Evolutionary conservation across 2,329 filamentous ascomycete species (phyloP).

Genomic region (Dryadomyces quercus-mongolicae): DNA sequence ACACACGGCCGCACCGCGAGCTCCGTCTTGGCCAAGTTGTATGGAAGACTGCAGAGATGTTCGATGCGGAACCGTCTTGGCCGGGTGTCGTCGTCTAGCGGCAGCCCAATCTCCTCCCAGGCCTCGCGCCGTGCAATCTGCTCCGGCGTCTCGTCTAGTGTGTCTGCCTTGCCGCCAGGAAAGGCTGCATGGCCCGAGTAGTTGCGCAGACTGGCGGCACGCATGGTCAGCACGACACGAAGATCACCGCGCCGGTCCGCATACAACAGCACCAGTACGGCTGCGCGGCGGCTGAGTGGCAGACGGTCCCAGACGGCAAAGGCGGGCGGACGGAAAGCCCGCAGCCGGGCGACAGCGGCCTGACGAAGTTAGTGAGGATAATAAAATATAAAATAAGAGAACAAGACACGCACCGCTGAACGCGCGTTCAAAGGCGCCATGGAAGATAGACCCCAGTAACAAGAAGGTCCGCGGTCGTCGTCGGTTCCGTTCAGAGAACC

Average conservation of each 20-base stretch:
- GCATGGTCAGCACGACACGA: constrained; percentile 57
- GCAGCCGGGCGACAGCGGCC: constrained; percentile 48
- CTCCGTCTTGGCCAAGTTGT: constrained; percentile 60
- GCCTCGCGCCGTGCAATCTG: constrained; percentile 83
- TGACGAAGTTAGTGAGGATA: constrained; percentile 13
- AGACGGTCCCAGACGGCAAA: constrained; percentile 51
- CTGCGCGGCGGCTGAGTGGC: constrained; percentile 58
- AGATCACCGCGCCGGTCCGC: constrained; percentile 73
- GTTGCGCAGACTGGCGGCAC: constrained; percentile 48
- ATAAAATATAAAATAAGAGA: background rate
- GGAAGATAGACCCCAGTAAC: constrained; percentile 44
- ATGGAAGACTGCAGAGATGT: constrained; percentile 74
- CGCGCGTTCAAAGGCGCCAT: constrained; percentile 44
- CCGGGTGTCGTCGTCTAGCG: constrained; percentile 50
- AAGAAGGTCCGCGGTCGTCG: constrained; percentile 23
- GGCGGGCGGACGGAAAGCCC: constrained; percentile 46
- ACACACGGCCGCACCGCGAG: constrained; percentile 66
- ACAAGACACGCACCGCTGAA: constrained; percentile 35
- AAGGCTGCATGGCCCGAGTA: constrained; percentile 82
- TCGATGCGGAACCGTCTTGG: constrained; percentile 73
- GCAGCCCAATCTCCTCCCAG: constrained; percentile 84
- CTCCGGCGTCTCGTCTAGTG: constrained; percentile 49
- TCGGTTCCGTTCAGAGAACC: constrained; percentile 9
- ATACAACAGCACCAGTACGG: constrained; percentile 79
- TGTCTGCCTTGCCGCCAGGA: constrained; percentile 64